Evolutionary conservation across 202 grass and related monocot genomes (phyloP).

Genomic region (Elaeis oleifera): DNA sequence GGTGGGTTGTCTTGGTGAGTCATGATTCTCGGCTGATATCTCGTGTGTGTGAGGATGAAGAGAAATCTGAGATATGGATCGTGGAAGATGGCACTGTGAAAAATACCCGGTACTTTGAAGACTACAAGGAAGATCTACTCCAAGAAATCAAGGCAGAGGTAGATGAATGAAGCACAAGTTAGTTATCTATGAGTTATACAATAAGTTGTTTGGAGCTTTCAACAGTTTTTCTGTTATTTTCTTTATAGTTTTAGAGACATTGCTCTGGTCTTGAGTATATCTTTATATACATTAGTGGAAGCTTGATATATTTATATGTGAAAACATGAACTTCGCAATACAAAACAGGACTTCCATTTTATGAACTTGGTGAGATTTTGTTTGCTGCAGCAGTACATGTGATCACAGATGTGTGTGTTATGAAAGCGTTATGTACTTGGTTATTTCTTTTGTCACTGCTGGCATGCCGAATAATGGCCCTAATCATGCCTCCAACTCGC

Average conservation of each 20-base stretch:
- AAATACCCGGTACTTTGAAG: slow-evolving; percentile 35
- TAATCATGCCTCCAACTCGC: too few species aligned
- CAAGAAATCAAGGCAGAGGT: slow-evolving; percentile 44
- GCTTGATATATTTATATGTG: too few species aligned
- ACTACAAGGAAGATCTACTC: slow-evolving; percentile 56
- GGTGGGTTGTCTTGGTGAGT: slow-evolving; percentile 33
- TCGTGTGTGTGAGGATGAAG: slow-evolving; percentile 17
- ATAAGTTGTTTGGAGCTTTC: neutral
- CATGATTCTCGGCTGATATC: slow-evolving; percentile 17
- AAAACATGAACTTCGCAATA: too few species aligned
- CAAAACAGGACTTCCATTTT: too few species aligned
- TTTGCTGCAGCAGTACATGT: too few species aligned
- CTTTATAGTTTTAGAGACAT: neutral
- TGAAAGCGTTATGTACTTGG: too few species aligned
- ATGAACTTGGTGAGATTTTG: too few species aligned
- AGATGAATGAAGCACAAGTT: slow-evolving; percentile 6
- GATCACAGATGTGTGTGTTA: too few species aligned
- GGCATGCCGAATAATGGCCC: too few species aligned
- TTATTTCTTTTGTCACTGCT: too few species aligned
- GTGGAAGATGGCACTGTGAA: slow-evolving; percentile 56
- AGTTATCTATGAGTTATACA: neutral
- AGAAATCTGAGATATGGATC: slow-evolving; percentile 54
- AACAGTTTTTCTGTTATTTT: neutral
- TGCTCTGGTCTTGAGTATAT: neutral
- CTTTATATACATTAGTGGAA: too few species aligned